Conservation (phyloP, 305 asterid genomes). For the Fraxinus baroniana region DNA sequence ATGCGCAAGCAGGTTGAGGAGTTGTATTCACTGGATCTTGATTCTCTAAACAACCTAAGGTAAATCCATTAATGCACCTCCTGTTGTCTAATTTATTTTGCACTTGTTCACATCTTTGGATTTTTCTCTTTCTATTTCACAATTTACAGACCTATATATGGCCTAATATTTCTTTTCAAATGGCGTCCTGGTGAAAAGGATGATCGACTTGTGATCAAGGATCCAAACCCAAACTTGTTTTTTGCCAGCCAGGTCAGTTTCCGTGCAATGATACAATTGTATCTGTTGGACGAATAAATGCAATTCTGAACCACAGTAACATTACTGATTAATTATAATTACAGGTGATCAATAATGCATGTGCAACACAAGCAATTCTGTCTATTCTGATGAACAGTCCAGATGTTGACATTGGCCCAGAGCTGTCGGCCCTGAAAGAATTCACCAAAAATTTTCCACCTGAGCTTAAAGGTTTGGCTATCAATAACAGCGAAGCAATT, state of each 20-base stretch:
- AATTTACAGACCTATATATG: slow-evolving; percentile 76
- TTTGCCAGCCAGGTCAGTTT: slow-evolving; percentile 86
- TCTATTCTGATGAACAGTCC: slow-evolving; percentile 81
- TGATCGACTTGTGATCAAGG: slow-evolving; percentile 80
- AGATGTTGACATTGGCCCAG: slow-evolving; percentile 86
- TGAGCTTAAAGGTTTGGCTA: slow-evolving; percentile 88
- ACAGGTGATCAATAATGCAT: slow-evolving; percentile 92
- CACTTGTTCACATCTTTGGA: slow-evolving; percentile 1
- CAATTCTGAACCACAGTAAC: slow-evolving; percentile 1
- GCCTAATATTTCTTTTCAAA: slow-evolving; percentile 91
- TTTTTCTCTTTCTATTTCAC: slow-evolving; percentile 1
- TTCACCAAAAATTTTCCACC: slow-evolving; percentile 90
- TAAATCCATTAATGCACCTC: slow-evolving; percentile 25
- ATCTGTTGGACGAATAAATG: slow-evolving; percentile 3
- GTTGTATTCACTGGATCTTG: slow-evolving; percentile 87
- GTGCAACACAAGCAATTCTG: slow-evolving; percentile 96
- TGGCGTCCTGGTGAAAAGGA: slow-evolving; percentile 97
- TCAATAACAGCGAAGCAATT: slow-evolving; percentile 90
- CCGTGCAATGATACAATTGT: slow-evolving; percentile 14
- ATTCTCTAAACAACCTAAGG: slow-evolving; percentile 79
- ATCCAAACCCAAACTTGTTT: slow-evolving; percentile 85
- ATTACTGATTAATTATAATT: slow-evolving; percentile 3
- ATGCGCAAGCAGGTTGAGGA: slow-evolving; percentile 81
- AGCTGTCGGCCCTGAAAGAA: slow-evolving; percentile 70
- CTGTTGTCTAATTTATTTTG: background rate